Evolutionary conservation across 495 filamentous ascomycete species (phyloP).

Genomic region (Aspergillus sparsus): DNA sequence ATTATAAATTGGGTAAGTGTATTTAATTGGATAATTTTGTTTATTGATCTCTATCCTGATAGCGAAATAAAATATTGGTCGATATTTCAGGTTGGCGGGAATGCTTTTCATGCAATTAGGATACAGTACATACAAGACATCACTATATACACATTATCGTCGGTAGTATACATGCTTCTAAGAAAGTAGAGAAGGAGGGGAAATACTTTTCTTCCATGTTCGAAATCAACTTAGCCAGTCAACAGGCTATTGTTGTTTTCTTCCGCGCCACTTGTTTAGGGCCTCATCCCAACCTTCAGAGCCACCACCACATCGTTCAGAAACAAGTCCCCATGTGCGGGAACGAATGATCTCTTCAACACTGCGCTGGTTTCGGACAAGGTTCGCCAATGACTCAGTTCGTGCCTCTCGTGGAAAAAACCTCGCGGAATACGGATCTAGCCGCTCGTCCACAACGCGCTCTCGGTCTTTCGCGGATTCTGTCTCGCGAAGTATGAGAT

Average conservation of each 20-base stretch:
- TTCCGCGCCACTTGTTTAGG: slow-evolving; percentile 60
- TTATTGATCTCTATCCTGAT: too few species aligned
- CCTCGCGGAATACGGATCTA: slow-evolving; percentile 88
- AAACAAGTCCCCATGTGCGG: slow-evolving; percentile 81
- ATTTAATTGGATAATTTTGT: too few species aligned
- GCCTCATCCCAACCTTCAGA: slow-evolving; percentile 62
- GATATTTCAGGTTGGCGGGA: too few species aligned
- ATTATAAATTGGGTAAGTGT: too few species aligned
- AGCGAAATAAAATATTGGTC: too few species aligned
- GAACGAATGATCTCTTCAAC: slow-evolving; percentile 86
- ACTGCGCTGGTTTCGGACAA: slow-evolving; percentile 80
- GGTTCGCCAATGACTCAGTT: slow-evolving; percentile 74
- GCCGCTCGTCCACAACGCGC: slow-evolving; percentile 77
- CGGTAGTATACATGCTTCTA: neutral
- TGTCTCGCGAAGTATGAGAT: slow-evolving; percentile 64
- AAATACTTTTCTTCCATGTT: neutral
- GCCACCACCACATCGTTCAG: slow-evolving; percentile 69
- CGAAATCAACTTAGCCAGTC: neutral
- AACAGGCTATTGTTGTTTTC: slow-evolving; percentile 25
- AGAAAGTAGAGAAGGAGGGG: neutral
- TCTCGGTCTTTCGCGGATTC: slow-evolving; percentile 73
- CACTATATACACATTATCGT: neutral
- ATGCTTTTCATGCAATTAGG: neutral
- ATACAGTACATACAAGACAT: neutral
- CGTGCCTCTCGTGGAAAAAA: slow-evolving; percentile 82